Evolutionary conservation across 2,329 filamentous ascomycete species (phyloP), one percentile per base, ranked within the genome.

Genomic region (Alternaria gaisen): DNA sequence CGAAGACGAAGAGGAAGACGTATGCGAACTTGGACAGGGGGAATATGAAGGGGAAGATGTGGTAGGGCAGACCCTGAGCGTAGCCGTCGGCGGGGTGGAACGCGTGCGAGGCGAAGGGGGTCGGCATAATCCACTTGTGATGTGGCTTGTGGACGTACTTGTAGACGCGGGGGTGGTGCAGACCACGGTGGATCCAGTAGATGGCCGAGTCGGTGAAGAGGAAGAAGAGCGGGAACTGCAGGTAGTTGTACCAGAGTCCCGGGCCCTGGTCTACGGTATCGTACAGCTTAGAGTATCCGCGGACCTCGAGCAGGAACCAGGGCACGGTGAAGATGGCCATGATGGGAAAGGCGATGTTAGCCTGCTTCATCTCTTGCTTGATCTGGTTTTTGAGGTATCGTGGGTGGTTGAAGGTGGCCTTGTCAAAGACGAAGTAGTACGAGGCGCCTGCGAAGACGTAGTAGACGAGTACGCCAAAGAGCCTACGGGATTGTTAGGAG

Each of bases 41-140:
- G 80, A 97, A 95, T 72, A 97, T 79, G 81, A 97, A 93, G 4
- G 94, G 93, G 83, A 94, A 97, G 68, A 97, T 72, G 82, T 98
- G 94, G 83, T 98, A 98, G 0, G 94, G 94, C 47, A 97, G 78
- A 62, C 91, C 91, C 83, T 98, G 94, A 11, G 89, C 86, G 81
- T 90, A 97, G 74, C 94, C 94, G 76, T 98, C 94, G 53, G 97
- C 79, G 1, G 94, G 94, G 83, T 98, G 93, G 86, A 98, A 98
- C 59, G 94, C 94, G 76, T 97, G 91, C 70, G 90, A 93, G 42
- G 94, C 94, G 78, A 88, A 97, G 0, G 94, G 94, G 3, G 93
- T 97, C 3, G 94, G 94, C 92, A 97, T 96, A 81, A 98, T 97
- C 94, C 94, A 98, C 84, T 97, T 97, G 88, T 98, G 94, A 82